phyloP scores from a whole-genome alignment of 306 rosid species.

The Castanopsis chinensis region DNA sequence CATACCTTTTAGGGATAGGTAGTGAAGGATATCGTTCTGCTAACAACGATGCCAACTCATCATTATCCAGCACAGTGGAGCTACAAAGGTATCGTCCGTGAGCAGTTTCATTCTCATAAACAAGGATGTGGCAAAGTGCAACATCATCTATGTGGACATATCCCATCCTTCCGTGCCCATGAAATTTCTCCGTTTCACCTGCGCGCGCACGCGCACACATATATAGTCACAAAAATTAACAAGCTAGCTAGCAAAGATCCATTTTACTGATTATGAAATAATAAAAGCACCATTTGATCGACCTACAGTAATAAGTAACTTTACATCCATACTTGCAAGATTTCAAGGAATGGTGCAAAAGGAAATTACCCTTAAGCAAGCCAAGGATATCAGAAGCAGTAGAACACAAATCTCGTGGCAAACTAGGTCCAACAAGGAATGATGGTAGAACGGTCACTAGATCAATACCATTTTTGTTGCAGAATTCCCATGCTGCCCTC shows the following conservation, averaged over 20 bases:
- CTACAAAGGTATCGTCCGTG: slow-evolving; percentile 70
- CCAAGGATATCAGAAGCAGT: slow-evolving; percentile 83
- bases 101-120: slow-evolving; percentile 51
- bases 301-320: neutral
- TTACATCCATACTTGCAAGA: neutral
- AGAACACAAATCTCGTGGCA: slow-evolving; percentile 68
- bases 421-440: slow-evolving; percentile 64
- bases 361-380: slow-evolving; percentile 58
- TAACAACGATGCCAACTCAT: slow-evolving; percentile 48
- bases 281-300: neutral
- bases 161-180: slow-evolving; percentile 79
- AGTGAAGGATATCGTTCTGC: slow-evolving; percentile 56
- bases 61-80: slow-evolving; percentile 50
- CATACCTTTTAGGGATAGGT: slow-evolving; percentile 65
- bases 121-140: slow-evolving; percentile 61
- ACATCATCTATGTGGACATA: slow-evolving; percentile 84
- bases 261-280: neutral
- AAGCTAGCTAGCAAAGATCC: neutral
- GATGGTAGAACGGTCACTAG: slow-evolving; percentile 69
- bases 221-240: neutral
- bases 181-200: slow-evolving; percentile 70
- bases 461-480: slow-evolving; percentile 60
- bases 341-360: neutral
- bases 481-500: slow-evolving; percentile 81
- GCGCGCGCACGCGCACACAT: neutral